These are phyloP conservation scores for Lathyrus aphaca DNA, from an alignment of 306 rosid species.

Conservation along the genomic window DNA sequence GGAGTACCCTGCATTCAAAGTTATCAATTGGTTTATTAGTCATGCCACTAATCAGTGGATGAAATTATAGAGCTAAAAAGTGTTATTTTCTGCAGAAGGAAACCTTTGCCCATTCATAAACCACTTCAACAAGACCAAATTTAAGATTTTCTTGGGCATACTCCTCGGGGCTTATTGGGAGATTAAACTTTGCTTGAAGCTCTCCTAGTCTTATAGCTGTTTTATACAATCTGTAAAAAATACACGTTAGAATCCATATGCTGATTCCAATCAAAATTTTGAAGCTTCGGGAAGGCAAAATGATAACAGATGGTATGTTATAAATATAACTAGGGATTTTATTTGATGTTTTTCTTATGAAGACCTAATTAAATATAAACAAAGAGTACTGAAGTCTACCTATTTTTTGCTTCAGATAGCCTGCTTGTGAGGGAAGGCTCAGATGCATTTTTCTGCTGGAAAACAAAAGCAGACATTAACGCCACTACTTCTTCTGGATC, in stretches of 20 bases:
- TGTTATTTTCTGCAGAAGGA: constrained; percentile 27
- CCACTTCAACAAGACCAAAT: constrained; percentile 97
- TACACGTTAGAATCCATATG: constrained; percentile 30
- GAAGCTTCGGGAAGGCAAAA: constrained; percentile 13
- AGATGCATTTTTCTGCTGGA: constrained; percentile 93
- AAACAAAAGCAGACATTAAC: constrained; percentile 95
- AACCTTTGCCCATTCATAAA: constrained; percentile 99
- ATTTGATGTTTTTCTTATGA: constrained; percentile 16
- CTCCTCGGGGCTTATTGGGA: constrained; percentile 74
- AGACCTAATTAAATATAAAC: constrained; percentile 23
- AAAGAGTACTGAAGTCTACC: constrained; percentile 50
- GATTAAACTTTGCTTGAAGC: constrained; percentile 61
- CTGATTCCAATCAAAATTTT: constrained; percentile 25
- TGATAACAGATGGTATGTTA: constrained; percentile 6
- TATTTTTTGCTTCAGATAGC: constrained; percentile 71
- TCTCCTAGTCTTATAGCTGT: constrained; percentile 86
- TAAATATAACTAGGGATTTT: constrained; percentile 20
- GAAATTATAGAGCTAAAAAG: constrained; percentile 14
- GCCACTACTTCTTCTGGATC: constrained; percentile 99
- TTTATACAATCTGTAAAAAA: constrained; percentile 65
- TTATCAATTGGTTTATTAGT: constrained; percentile 14
- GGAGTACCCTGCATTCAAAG: constrained; percentile 82
- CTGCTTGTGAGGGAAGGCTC: constrained; percentile 85
- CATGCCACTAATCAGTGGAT: constrained; percentile 4
- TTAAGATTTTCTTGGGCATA: constrained; percentile 87